Percentiles rank a stretch among this genome's conserved stretches.
Evolutionary conservation across 192 early-diverging fungal genomes (phyloP).

Genomic region (Gamsiella multidivaricata): DNA sequence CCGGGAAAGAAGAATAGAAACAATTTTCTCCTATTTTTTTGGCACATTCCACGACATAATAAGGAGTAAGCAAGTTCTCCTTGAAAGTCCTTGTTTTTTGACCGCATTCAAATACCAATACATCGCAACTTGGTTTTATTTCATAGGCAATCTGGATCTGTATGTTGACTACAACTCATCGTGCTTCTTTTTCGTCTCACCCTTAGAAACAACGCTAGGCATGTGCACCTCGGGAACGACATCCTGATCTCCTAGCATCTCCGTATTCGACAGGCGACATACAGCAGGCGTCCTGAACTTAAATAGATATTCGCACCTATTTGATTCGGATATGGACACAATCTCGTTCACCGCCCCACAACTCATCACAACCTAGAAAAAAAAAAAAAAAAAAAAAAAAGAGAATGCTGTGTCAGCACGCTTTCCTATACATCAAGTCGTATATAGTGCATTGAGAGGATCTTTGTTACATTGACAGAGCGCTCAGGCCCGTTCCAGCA

Average conservation of each 20-base stretch:
- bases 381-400: background rate
- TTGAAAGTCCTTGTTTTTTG: too few species aligned
- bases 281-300: constrained; percentile 84
- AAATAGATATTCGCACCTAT: constrained; percentile 93
- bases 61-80: too few species aligned
- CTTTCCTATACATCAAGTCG: background rate
- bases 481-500: constrained; percentile 98
- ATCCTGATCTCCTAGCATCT: background rate
- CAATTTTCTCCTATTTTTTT: constrained; percentile 16
- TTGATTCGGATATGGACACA: constrained; percentile 82
- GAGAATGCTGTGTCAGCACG: background rate
- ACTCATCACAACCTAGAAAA: constrained; percentile 31
- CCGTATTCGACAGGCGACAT: constrained; percentile 55
- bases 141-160: too few species aligned
- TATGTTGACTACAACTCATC: constrained; percentile 22
- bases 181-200: background rate
- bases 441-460: background rate
- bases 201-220: background rate
- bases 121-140: too few species aligned
- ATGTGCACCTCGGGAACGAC: constrained; percentile 2
- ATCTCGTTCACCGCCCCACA: constrained; percentile 83
- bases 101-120: too few species aligned
- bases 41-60: background rate
- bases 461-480: constrained; percentile 67
- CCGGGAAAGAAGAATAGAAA: too few species aligned